These are phyloP conservation scores for Auxenochlorella pyrenoidosa DNA, from an alignment of 139 green algal genomes.

Conservation along the genomic window DNA sequence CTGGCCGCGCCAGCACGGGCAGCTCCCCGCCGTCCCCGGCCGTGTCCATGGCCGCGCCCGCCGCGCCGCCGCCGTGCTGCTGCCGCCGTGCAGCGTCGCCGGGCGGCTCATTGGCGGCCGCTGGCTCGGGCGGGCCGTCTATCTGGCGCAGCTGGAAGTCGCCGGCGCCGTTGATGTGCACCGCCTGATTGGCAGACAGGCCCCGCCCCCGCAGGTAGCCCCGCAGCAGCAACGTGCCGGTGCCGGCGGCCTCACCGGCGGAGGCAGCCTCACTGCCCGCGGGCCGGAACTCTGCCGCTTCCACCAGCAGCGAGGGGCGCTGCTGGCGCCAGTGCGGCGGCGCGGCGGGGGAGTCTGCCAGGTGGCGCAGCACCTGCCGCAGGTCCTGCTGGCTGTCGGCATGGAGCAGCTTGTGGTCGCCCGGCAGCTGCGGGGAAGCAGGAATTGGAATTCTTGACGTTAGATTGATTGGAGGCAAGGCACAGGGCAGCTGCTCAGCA, in stretches of 20 bases:
- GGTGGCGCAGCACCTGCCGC: slow-evolving; percentile 72
- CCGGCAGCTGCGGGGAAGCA: slow-evolving; percentile 51
- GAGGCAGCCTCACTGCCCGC: neutral
- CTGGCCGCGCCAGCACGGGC: slow-evolving; percentile 53
- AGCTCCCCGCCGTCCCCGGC: slow-evolving; percentile 37
- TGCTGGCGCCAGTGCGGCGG: slow-evolving; percentile 80
- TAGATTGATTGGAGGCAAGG: too few relatives aligned
- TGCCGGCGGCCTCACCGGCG: neutral
- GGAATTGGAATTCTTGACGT: too few relatives aligned
- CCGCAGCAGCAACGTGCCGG: slow-evolving; percentile 46
- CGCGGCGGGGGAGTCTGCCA: slow-evolving; percentile 59
- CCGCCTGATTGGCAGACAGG: slow-evolving; percentile 78
- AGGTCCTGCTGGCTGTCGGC: slow-evolving; percentile 63
- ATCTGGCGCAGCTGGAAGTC: slow-evolving; percentile 84
- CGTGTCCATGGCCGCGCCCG: neutral
- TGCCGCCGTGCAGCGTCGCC: slow-evolving; percentile 5
- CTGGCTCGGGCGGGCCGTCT: slow-evolving; percentile 51
- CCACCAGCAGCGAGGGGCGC: slow-evolving; percentile 73
- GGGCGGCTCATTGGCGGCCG: slow-evolving; percentile 8
- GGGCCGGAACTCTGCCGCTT: slow-evolving; percentile 59
- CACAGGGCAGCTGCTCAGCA: neutral
- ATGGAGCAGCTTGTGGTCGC: slow-evolving; percentile 65
- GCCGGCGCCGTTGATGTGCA: slow-evolving; percentile 80
- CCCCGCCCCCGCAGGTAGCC: slow-evolving; percentile 75
- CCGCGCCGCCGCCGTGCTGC: slow-evolving; percentile 10